Base-by-base conservation (phyloP, 2,329 filamentous ascomycete species). In the Cladobotryum protrusum region DNA sequence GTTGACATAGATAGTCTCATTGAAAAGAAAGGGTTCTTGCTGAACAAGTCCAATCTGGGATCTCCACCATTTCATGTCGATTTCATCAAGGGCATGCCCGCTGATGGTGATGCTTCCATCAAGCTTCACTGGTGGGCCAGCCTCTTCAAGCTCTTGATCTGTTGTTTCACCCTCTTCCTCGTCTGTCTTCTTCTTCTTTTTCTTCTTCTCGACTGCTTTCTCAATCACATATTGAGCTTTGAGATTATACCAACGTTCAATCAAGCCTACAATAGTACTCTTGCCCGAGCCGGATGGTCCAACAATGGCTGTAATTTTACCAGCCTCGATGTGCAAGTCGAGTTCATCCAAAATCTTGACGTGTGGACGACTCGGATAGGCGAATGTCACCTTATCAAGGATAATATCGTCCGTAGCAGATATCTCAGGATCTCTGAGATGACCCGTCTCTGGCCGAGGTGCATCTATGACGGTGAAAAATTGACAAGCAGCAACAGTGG, bases 271-370 rank as follows among this genome's bases (percentile, higher is more conserved):
- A 54, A 97, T 91, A 0, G 93, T 97, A 61, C 86, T 92, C 71
- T 99, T 99, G 42, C 93, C 93, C 40, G 87, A 95, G 11, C 93
- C 93, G 12, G 92, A 97, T 1, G 92, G 89, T 50, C 93, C 93
- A 7, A 99, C 93, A 7, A 99, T 74, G 1, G 93, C 93, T 3
- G 92, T 96, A n/a, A 87, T 90, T 71, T 96, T 96, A n/a, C 92
- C 91, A 5, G 91, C 87, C 2, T 90, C 89, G 39, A 97, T 85
- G 1, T 78, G 68, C 1, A 99, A 78, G 51, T 75, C 87, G 50
- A 97, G 87, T 55, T 85, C 83, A 43, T 93, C 75, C 83, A 97
- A 92, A 36, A 97, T 87, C 2, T 83, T 81, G 3, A 96, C 91
- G 61, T 96, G 90, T 0, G 91, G 89, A n/a, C 93, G 82, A 5